These are phyloP conservation scores for Udeniomyces megalosporus DNA, from an alignment of 768 basidiomycete species.

Conservation along the genomic window DNA sequence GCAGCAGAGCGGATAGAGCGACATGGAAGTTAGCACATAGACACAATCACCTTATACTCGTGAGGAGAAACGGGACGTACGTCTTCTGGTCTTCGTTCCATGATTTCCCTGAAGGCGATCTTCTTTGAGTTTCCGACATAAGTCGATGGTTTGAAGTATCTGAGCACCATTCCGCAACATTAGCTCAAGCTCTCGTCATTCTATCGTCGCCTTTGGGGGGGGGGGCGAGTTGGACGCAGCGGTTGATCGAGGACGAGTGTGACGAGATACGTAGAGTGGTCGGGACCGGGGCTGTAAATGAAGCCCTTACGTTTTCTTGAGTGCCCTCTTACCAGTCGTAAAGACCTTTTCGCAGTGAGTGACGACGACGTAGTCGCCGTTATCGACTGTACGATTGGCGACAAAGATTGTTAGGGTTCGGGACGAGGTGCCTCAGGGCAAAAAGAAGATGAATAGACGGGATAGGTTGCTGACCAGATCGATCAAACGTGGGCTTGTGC, in stretches of 20 bases:
- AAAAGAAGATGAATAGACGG: not conserved
- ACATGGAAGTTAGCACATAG: no score
- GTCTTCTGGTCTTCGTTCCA: slow-evolving; percentile 72
- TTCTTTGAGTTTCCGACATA: slow-evolving; percentile 88
- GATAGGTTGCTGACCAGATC: slow-evolving; percentile 46
- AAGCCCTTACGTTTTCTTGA: slow-evolving; percentile 44
- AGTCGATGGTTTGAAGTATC: slow-evolving; percentile 75
- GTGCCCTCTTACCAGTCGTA: slow-evolving; percentile 75
- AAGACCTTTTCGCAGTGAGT: slow-evolving; percentile 70
- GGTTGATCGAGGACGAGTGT: no score
- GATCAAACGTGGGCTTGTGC: slow-evolving; percentile 94
- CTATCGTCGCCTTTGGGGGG: no score
- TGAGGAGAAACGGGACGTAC: slow-evolving; percentile 34
- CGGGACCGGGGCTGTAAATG: not conserved
- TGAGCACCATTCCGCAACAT: no score
- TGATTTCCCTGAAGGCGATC: slow-evolving; percentile 68
- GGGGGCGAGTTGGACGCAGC: no score
- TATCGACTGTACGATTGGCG: slow-evolving; percentile 49
- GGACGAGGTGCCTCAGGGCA: not conserved
- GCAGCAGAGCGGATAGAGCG: not conserved
- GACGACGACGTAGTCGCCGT: slow-evolving; percentile 94
- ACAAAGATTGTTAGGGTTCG: not conserved
- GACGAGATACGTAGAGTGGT: not conserved
- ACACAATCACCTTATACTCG: not conserved
- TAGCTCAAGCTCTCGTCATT: no score